Evolutionary conservation across 2,329 filamentous ascomycete species (phyloP), one percentile per base, ranked within the genome.

Genomic region (Xylariaceae sp.): DNA sequence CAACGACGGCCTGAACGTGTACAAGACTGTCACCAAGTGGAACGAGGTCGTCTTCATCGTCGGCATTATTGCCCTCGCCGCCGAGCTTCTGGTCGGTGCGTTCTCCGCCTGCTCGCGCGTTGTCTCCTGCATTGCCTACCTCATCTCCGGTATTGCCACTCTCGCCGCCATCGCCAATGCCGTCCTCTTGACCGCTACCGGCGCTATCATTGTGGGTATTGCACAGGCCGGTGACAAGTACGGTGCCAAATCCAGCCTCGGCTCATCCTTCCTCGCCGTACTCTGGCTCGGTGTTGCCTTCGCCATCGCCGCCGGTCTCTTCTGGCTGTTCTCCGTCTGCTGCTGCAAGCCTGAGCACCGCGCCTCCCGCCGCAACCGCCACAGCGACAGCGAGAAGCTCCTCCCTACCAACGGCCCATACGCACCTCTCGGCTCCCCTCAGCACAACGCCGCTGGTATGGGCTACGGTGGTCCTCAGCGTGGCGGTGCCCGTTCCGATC

Each of bases 291-390:
- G 86, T 41, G 86, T 87, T 38, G 88, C 82, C 28, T 91, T 95
- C 67, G 86, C 87, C 56, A 68, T 94, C 33, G 89, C 71, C 40
- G 87, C 88, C 7, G 83, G 82, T 58, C 73, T 96, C 67, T 97
- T 97, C 86, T 97, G 94, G 93, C 75, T 92, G 66, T 83, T 95
- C 70, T 90, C 86, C 71, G 82, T 88, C 65, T 97, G 93, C 86
- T 97, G 92, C 83, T 96, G 92, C 79, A 84, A 81, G 51, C 72
- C 75, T 62, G 89, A 90, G 59, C 70, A 68, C 62, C 69, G 68
- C 57, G 55, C 63, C 43, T 62, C 68, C 58, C 48, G 57, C 56
- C 66, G 59, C 40, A 54, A 60, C 50, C 51, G 58, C 42, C 56
- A 61, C 48, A 61, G 60, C 44, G 74, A 78, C 54, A 67, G 64